phyloP scores from a whole-genome alignment of 768 basidiomycete species.

The Galerina marginata region DNA sequence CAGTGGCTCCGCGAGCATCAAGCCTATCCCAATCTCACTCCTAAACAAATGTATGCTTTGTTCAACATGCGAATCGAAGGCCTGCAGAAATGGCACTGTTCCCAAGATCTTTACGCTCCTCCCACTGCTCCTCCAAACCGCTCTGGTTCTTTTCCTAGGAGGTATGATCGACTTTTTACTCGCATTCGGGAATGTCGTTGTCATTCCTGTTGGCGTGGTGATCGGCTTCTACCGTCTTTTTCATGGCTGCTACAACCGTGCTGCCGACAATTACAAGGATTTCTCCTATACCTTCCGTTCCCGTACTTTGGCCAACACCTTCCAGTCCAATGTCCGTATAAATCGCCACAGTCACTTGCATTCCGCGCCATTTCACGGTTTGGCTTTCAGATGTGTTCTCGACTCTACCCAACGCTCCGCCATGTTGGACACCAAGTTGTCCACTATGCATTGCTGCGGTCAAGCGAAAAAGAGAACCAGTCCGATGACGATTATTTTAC shows the following conservation, averaged over 20 bases:
- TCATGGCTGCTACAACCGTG: constrained; percentile 11
- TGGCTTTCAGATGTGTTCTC: constrained; percentile 12
- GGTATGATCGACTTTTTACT: constrained; percentile 30
- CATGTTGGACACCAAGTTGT: background rate
- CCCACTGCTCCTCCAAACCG: constrained; percentile 32
- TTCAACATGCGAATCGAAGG: constrained; percentile 34
- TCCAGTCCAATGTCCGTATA: constrained; percentile 16
- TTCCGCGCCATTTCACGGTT: constrained; percentile 6
- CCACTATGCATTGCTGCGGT: too few relatives aligned
- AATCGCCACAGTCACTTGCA: constrained; percentile 19
- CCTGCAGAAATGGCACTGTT: constrained; percentile 31
- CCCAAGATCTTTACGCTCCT: constrained; percentile 28
- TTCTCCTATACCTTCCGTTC: constrained; percentile 13
- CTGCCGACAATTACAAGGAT: constrained; percentile 16
- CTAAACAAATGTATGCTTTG: constrained; percentile 14
- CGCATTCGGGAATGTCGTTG: constrained; percentile 1
- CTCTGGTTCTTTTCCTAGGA: constrained; percentile 34
- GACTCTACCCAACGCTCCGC: constrained; percentile 5
- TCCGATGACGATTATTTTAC: background rate
- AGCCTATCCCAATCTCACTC: constrained; percentile 7
- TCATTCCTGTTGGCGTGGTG: constrained; percentile 4
- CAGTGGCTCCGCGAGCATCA: constrained; percentile 23
- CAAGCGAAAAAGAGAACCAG: too few relatives aligned
- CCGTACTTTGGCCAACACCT: constrained; percentile 6
- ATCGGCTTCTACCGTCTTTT: constrained; percentile 7